Evolutionary conservation across 192 early-diverging fungal genomes (phyloP).

Genomic region (Fimicolochytrium jonesii): DNA sequence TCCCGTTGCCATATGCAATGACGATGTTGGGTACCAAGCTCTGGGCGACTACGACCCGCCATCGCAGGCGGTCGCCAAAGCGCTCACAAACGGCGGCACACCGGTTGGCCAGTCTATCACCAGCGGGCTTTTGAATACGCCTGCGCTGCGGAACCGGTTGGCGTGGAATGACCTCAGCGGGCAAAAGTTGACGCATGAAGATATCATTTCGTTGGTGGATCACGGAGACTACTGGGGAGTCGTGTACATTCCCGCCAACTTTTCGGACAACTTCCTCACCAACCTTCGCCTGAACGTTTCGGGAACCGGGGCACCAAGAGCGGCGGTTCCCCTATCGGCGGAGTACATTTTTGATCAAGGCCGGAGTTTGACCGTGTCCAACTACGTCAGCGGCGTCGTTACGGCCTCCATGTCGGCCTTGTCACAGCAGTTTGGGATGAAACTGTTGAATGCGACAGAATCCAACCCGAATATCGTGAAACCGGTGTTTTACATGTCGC

Average conservation of each 20-base stretch:
- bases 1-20: slow-evolving; percentile 10
- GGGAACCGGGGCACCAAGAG: no score
- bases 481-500: slow-evolving; percentile 10
- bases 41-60: background rate
- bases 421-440: background rate
- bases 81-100: background rate
- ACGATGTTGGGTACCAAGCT: slow-evolving; percentile 14
- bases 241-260: slow-evolving; percentile 19
- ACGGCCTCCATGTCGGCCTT: slow-evolving; percentile 1
- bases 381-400: background rate
- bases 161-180: background rate
- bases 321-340: background rate
- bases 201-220: slow-evolving; percentile 8
- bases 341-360: slow-evolving; percentile 23
- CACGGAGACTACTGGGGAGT: slow-evolving; percentile 14
- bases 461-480: background rate
- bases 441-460: slow-evolving; percentile 2
- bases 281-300: background rate
- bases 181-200: background rate
- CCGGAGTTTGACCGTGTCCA: slow-evolving; percentile 6
- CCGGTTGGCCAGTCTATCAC: background rate
- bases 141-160: background rate
- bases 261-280: slow-evolving; percentile 10
- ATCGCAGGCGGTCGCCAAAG: background rate
- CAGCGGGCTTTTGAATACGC: background rate